Conservation (phyloP, 1,284 basidiomycete genomes). For the Austroboletus olivaceoglutinosus region DNA sequence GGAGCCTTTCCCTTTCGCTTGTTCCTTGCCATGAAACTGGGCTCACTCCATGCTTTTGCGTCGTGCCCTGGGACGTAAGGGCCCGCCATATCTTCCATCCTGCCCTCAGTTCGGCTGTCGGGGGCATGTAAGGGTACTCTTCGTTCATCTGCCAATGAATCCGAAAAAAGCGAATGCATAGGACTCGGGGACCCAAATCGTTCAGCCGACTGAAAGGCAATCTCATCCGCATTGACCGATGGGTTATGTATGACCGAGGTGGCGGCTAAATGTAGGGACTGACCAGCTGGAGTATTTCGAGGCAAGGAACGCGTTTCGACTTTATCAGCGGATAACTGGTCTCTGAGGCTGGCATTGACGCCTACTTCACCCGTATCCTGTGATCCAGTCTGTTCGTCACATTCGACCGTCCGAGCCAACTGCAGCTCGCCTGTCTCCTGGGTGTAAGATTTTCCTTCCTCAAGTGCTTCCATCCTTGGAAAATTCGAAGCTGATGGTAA, state of each 20-base stretch:
- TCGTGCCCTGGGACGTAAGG: slow-evolving; percentile 15
- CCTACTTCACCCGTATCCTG: neutral
- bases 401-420: neutral
- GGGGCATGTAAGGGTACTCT: neutral
- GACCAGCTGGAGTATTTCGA: neutral
- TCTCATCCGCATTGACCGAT: neutral
- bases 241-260: neutral
- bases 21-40: slow-evolving; percentile 25
- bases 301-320: slow-evolving; percentile 1
- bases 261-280: neutral
- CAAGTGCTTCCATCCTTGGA: slow-evolving; percentile 9
- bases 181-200: slow-evolving; percentile 8
- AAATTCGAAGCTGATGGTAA: neutral
- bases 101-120: neutral
- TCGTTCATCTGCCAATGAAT: slow-evolving; percentile 1
- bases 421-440: slow-evolving; percentile 12
- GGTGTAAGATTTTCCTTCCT: slow-evolving; percentile 8
- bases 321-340: slow-evolving; percentile 2
- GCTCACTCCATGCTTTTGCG: slow-evolving; percentile 27
- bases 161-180: slow-evolving; percentile 31
- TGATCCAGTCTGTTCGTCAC: neutral
- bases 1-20: slow-evolving; percentile 23
- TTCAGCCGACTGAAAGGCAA: neutral
- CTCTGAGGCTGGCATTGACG: neutral
- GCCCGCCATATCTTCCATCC: neutral